These are phyloP conservation scores for Pichia cephalocereana DNA, from an alignment of 805 yeast genomes.

Conservation along the genomic window DNA sequence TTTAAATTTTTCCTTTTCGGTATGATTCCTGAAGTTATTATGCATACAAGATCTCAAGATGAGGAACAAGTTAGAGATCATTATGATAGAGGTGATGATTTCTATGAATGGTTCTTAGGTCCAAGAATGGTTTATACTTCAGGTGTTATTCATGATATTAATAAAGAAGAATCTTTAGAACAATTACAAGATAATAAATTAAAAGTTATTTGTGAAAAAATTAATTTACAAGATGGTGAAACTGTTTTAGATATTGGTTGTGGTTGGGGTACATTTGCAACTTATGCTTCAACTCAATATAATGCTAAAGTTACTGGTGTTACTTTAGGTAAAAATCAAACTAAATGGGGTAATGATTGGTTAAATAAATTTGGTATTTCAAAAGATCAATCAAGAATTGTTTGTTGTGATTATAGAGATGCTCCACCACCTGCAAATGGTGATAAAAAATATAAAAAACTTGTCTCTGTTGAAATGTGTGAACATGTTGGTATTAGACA, in stretches of 20 bases:
- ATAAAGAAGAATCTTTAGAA: constrained; percentile 64
- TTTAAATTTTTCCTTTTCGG: constrained; percentile 78
- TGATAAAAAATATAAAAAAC: constrained; percentile 58
- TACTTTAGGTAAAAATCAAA: constrained; percentile 85
- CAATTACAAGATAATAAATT: constrained; percentile 84
- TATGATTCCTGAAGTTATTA: constrained; percentile 84
- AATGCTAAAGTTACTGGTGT: constrained; percentile 86
- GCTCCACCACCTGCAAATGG: constrained; percentile 62
- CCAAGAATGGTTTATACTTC: constrained; percentile 92
- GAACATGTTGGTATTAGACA: constrained; percentile 93
- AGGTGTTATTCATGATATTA: constrained; percentile 69
- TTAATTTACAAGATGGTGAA: constrained; percentile 65
- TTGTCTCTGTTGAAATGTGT: constrained; percentile 89
- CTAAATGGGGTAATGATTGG: constrained; percentile 75
- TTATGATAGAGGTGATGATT: constrained; percentile 94
- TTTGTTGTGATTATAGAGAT: constrained; percentile 85
- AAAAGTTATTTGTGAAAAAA: constrained; percentile 80
- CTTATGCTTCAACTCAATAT: constrained; percentile 71
- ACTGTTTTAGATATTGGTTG: constrained; percentile 78
- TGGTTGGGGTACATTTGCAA: constrained; percentile 93
- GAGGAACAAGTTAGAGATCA: constrained; percentile 95
- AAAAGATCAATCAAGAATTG: constrained; percentile 60
- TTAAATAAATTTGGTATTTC: constrained; percentile 61
- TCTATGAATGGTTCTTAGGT: constrained; percentile 88
- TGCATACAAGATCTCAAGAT: constrained; percentile 90